A percentile compares a stretch with the other conserved stretches of the same genome.
Conservation (phyloP, 73 alveolate genomes). For the Paramecium tetraurelia region DNA sequence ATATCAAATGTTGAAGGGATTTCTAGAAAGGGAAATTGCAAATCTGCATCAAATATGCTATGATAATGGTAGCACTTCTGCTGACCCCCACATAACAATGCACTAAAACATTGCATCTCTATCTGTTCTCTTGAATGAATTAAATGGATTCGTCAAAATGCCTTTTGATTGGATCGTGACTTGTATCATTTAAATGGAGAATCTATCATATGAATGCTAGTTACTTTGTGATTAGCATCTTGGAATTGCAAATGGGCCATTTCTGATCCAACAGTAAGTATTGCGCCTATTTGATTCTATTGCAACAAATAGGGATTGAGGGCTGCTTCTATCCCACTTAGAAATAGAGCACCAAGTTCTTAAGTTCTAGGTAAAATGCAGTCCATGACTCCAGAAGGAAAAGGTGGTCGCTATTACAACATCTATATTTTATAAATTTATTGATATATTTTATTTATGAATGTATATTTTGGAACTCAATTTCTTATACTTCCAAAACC, state of each 20-base stretch:
- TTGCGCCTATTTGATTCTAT: slow-evolving; percentile 12
- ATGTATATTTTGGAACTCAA: background rate
- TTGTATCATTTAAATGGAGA: background rate
- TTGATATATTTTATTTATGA: slow-evolving; percentile 2
- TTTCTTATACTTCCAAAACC: background rate
- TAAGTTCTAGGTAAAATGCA: background rate
- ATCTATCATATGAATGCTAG: background rate
- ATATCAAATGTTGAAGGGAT: background rate
- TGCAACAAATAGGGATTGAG: background rate
- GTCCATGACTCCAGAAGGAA: slow-evolving; percentile 50
- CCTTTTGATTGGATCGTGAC: slow-evolving; percentile 15
- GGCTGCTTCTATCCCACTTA: slow-evolving; percentile 47
- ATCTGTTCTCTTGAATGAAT: slow-evolving; percentile 51
- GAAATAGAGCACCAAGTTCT: background rate
- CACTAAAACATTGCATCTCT: slow-evolving; percentile 69
- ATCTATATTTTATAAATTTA: slow-evolving; percentile 16
- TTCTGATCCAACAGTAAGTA: slow-evolving; percentile 48
- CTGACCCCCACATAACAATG: slow-evolving; percentile 93
- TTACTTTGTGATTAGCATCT: slow-evolving; percentile 4
- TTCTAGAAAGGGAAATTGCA: background rate
- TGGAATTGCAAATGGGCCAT: background rate
- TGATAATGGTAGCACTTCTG: slow-evolving; percentile 84
- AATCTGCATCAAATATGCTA: slow-evolving; percentile 83
- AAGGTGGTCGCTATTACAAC: slow-evolving; percentile 36
- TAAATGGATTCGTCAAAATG: slow-evolving; percentile 13